Base-by-base conservation (phyloP, 148 eudicot species). In the Fagopyrum homotropicum region DNA sequence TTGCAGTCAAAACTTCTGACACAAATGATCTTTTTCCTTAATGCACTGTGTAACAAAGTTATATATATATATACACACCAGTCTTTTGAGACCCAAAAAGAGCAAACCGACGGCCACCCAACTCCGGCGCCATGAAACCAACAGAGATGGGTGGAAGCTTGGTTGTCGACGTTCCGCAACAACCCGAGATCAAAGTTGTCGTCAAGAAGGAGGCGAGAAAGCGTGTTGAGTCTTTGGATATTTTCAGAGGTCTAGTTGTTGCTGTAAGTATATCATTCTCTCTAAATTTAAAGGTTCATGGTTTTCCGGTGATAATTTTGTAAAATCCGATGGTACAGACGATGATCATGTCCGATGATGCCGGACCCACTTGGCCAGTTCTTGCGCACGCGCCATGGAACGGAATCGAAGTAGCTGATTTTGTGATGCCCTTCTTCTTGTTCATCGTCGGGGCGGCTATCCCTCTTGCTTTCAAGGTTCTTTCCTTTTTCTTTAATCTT, bases 301-400 rank as follows among this genome's bases (percentile, higher is more conserved):
- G 26, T 22, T 22, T 0, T 0, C 26, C 26, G 26, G 0, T 22
- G 26, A 22, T 22, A 22, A 22, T 22, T 35, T 35, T 35, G 40
- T 35, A 2, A 35, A 51, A 61, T 61, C 17, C 17, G 44, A 29
- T 56, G 66, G 7, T 29, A 14, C 81, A 93, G 98, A 82, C 91
- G 80, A 93, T 93, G 98, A 84, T 93, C 72, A 84, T 93, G 84
- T 97, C 89, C 48, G 98, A 93, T 88, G 97, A 91, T 81, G 98
- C 92, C 73, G 97, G 98, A 77, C 97, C 85, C 35, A 89, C 86
- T 40, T 93, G 93, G 93, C 96, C 96, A 49, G 81, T 78, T 83
- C 89, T 93, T 30, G 63, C 83, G 15, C 98, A 91, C 81, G 91
- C 98, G 16, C 98, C 92, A 29, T 93, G 98, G 97, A 88, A 91